A percentile compares a stretch with the other conserved stretches of the same genome.
Conservation (phyloP, 345 rosid species). For the Gynandropsis gynandra region DNA sequence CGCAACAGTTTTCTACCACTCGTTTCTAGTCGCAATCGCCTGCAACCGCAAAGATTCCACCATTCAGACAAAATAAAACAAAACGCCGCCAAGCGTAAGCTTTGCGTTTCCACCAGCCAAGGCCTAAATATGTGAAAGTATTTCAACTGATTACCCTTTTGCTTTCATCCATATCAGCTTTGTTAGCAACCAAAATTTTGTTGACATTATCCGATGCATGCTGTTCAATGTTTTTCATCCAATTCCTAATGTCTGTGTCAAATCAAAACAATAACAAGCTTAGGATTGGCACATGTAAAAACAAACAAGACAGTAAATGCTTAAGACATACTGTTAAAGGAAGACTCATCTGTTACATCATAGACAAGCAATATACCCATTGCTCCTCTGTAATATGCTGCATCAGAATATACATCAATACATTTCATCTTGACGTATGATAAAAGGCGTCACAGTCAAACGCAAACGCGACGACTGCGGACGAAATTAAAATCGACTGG, state of each 20-base stretch:
- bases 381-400: slow-evolving; percentile 93
- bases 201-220: slow-evolving; percentile 61
- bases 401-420: slow-evolving; percentile 4
- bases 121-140: neutral
- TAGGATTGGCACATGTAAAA: too few relatives aligned
- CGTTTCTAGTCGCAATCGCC: too few relatives aligned
- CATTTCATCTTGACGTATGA: neutral
- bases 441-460: too few relatives aligned
- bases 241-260: slow-evolving; percentile 46
- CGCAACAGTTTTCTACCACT: too few relatives aligned
- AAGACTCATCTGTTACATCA: slow-evolving; percentile 89
- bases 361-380: slow-evolving; percentile 90
- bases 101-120: too few relatives aligned
- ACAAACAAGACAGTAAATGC: neutral
- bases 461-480: too few relatives aligned
- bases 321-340: slow-evolving; percentile 62
- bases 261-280: too few relatives aligned
- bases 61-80: too few relatives aligned
- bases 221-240: slow-evolving; percentile 63
- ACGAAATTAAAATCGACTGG: too few relatives aligned
- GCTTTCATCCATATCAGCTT: slow-evolving; percentile 69
- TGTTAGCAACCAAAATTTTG: slow-evolving; percentile 59
- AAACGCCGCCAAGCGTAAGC: too few relatives aligned
- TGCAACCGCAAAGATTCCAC: too few relatives aligned
- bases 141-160: slow-evolving; percentile 39